Base-by-base conservation (phyloP, 208 protist species). In the Acanthamoeba culbertsoni region DNA sequence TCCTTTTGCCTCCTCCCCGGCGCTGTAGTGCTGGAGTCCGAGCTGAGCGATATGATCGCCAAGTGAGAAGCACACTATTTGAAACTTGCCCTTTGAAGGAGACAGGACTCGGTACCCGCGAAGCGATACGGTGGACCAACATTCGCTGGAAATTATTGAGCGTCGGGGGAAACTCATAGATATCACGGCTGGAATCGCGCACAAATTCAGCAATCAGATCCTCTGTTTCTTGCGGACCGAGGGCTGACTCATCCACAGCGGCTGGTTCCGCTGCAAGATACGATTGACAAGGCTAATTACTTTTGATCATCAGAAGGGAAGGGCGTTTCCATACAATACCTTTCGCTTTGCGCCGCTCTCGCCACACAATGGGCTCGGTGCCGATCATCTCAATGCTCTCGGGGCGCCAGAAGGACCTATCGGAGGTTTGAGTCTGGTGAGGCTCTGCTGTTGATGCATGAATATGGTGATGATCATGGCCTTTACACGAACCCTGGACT, bases 361-460 rank as follows among this genome's bases (percentile, higher is more conserved):
- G 23, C 77, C 77, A 88, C 45, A 88, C 77, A 28, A 88, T 88
- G 33, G 77, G 77, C 48, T 88, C 77, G 0, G 77, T 88, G 31
- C 45, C 77, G 7, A 88, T 63, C 42, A 88, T 57, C 43, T 88
- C 77, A 4, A 88, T 43, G 33, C n/a, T 63, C 33, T 23, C 43
- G 18, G 77, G 77, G 12, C 10, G 77, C 77, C 77, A 88, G 12
- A n/a, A 7, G 3, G 0, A 8, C 18, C 68, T 40, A 12, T 79
- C 68, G 14, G 37, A 51, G 40, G 0, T 40, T 12, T 35, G 5
- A 37, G 1, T 40, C 5, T 20, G 4, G 28, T 40, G 12, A 37
- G 59, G 26, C n/a, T n/a, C n/a, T n/a, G n/a, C n/a, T n/a, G n/a
- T n/a, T n/a, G n/a, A n/a, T n/a, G n/a, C n/a, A 68, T 4, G 51